A percentile compares a stretch with the other conserved stretches of the same genome.
phyloP scores from a whole-genome alignment of 2,329 filamentous ascomycete genomes.

The Karstenula rhodostoma region DNA sequence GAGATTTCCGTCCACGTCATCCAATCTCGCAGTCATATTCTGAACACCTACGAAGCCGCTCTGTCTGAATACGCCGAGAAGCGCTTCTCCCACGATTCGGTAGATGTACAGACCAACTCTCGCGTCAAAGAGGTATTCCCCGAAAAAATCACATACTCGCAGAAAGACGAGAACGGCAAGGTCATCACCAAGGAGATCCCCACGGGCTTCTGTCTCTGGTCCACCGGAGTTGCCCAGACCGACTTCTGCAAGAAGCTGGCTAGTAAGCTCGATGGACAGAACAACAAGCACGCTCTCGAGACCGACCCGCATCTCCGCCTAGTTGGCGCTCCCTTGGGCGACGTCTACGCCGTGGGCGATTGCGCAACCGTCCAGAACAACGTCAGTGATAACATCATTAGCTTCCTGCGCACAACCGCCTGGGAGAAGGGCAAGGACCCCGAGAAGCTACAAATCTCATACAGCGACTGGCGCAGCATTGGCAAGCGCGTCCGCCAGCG shows the following conservation, averaged over 20 bases:
- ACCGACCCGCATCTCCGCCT: conserved; percentile 93
- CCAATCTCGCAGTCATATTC: conserved; percentile 90
- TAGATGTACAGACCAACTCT: conserved; percentile 91
- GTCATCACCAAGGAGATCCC: conserved; percentile 90
- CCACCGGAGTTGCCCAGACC: conserved; percentile 89
- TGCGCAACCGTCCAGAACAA: conserved; percentile 98
- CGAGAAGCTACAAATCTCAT: conserved; percentile 84
- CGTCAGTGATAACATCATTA: conserved; percentile 86
- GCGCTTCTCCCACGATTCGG: conserved; percentile 87
- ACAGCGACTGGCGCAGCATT: conserved; percentile 86
- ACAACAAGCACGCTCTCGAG: conserved; percentile 89
- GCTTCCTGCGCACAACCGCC: conserved; percentile 86
- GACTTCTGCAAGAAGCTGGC: conserved; percentile 80
- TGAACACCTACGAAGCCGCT: conserved; percentile 98
- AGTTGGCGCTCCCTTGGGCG: conserved; percentile 86
- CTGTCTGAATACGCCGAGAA: conserved; percentile 92
- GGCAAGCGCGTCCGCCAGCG: conserved; percentile 84
- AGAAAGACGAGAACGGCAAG: conserved; percentile 77
- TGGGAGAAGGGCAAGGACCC: conserved; percentile 94
- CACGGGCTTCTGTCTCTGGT: conserved; percentile 97
- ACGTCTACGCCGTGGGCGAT: conserved; percentile 96
- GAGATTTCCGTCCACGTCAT: conserved; percentile 98
- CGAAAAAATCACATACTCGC: conserved; percentile 88
- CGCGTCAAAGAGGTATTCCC: conserved; percentile 86
- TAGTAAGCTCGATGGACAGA: conserved; percentile 78